Conservation (phyloP, 805 yeast species). For the Wickerhamiella musiphila region DNA sequence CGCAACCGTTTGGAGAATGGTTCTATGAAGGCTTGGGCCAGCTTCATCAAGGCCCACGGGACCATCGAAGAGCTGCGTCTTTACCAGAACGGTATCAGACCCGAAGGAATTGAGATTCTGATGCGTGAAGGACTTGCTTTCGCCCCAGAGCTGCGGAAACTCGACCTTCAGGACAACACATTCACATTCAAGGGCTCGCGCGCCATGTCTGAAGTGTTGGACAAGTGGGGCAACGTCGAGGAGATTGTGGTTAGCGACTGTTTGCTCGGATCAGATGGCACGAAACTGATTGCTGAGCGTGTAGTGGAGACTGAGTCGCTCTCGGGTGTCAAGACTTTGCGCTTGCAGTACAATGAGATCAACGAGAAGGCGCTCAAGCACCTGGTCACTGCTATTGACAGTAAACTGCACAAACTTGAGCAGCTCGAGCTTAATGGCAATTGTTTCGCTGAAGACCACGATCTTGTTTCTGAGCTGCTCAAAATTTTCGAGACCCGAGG, state of each 20-base stretch:
- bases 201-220: constrained; percentile 43
- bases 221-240: constrained; percentile 44
- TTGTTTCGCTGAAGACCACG: constrained; percentile 76
- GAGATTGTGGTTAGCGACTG: constrained; percentile 86
- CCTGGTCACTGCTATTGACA: constrained; percentile 37
- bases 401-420: constrained; percentile 42
- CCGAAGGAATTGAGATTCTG: constrained; percentile 68
- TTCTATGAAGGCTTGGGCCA: constrained; percentile 66
- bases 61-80: constrained; percentile 57
- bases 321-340: constrained; percentile 37
- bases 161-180: constrained; percentile 93
- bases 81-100: constrained; percentile 95
- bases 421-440: constrained; percentile 82
- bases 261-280: constrained; percentile 65
- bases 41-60: constrained; percentile 68
- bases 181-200: constrained; percentile 54
- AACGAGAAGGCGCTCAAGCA: constrained; percentile 43
- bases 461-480: constrained; percentile 40
- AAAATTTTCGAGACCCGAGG: constrained; percentile 56
- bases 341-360: constrained; percentile 79
- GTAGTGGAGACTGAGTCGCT: constrained; percentile 12
- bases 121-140: constrained; percentile 52
- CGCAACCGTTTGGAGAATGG: constrained; percentile 95
- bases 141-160: constrained; percentile 40
- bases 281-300: constrained; percentile 31